A percentile compares a stretch with the other conserved stretches of the same genome.
Conservation (phyloP, 805 yeast genomes). For the Schizosaccharomyces cryophilus region DNA sequence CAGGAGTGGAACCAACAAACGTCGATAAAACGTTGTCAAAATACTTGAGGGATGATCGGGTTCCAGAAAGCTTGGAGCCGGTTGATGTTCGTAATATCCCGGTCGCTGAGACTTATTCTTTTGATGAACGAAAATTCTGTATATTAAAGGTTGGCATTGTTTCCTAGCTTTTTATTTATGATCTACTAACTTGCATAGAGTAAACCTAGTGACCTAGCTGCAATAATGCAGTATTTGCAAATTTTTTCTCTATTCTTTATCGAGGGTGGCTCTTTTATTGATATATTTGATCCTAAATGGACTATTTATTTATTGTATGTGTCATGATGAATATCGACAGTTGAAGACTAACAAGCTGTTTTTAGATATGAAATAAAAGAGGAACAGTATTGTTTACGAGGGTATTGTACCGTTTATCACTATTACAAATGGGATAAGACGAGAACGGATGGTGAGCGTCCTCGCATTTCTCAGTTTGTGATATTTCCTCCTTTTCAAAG, state of each 20-base stretch:
- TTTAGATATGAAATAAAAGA: neutral
- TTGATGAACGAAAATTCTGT: neutral
- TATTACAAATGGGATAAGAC: conserved; percentile 53
- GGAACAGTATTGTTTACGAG: conserved; percentile 23
- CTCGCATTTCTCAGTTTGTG: conserved; percentile 69
- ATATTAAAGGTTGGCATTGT: neutral
- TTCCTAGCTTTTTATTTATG: neutral
- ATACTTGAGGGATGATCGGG: neutral
- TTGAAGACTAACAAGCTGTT: conserved; percentile 11
- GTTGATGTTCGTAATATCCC: neutral
- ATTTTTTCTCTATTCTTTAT: conserved; percentile 62
- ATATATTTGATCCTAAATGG: conserved; percentile 55
- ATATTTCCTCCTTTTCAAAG: conserved; percentile 68
- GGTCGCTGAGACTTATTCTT: neutral
- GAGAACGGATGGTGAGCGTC: conserved; percentile 30
- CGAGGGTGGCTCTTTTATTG: conserved; percentile 84
- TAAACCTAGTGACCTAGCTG: conserved; percentile 19
- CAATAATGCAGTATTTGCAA: conserved; percentile 45
- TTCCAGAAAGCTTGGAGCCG: neutral
- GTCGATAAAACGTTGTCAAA: neutral
- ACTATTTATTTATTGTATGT: conserved; percentile 32
- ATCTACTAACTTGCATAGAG: conserved; percentile 15
- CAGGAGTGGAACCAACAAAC: neutral
- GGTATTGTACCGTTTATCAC: conserved; percentile 62
- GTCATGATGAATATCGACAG: neutral